Percentiles rank a stretch among this genome's conserved stretches.
phyloP scores from a whole-genome alignment of 306 rosid species.

The Acacia confusa region DNA sequence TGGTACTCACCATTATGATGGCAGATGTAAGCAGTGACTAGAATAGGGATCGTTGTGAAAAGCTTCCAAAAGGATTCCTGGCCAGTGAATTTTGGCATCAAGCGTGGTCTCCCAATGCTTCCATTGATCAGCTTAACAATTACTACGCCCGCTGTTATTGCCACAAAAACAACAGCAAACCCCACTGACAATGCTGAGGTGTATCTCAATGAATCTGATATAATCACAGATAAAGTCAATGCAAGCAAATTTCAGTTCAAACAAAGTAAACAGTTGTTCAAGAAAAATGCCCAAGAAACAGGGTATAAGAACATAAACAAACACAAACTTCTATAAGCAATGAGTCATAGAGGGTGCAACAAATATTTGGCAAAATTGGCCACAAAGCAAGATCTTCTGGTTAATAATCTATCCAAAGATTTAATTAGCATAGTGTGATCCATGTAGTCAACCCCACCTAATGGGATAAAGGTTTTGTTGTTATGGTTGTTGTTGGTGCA shows the following conservation, averaged over 20 bases:
- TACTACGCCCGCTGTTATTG: conserved; percentile 58
- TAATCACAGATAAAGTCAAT: not conserved
- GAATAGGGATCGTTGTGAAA: conserved; percentile 61
- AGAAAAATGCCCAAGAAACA: not conserved
- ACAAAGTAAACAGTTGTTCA: not conserved
- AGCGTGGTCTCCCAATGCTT: conserved; percentile 53
- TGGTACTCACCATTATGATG: conserved; percentile 58
- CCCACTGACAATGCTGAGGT: conserved; percentile 70
- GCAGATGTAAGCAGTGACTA: conserved; percentile 72
- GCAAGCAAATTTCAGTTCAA: conserved; percentile 5
- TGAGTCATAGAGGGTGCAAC: not conserved
- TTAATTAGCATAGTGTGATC: too few species aligned
- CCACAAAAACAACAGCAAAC: conserved; percentile 61
- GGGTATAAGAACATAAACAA: not conserved
- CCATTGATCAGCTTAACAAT: conserved; percentile 49
- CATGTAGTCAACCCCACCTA: too few species aligned
- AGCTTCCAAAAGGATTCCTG: conserved; percentile 69
- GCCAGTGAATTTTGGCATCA: conserved; percentile 51
- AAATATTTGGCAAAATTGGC: not conserved
- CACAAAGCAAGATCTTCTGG: too few species aligned
- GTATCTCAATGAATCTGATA: conserved; percentile 64
- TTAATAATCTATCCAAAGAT: too few species aligned
- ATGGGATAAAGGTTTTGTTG: too few species aligned
- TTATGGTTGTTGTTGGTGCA: not conserved
- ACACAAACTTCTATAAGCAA: conserved; percentile 1